Percentiles rank a stretch among this genome's conserved stretches.
These are phyloP conservation scores for Xylariaceae sp. DNA, from an alignment of 2,329 filamentous ascomycete species.

Conservation along the genomic window DNA sequence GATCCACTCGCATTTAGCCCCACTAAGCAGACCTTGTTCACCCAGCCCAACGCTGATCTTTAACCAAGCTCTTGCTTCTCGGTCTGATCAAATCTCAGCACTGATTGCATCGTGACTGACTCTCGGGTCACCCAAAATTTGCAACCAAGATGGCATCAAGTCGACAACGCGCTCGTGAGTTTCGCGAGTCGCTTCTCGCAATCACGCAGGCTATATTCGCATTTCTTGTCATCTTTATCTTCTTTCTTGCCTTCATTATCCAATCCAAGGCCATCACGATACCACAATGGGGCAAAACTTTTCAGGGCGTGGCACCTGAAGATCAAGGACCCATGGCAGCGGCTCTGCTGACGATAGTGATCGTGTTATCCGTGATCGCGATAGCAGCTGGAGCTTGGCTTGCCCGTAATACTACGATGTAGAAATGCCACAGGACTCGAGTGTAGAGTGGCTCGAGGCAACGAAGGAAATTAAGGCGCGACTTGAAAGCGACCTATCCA, in stretches of 20 bases:
- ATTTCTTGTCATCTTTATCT: constrained; percentile 13
- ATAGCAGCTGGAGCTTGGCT: constrained; percentile 10
- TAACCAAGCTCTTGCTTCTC: no score
- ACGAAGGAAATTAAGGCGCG: no score
- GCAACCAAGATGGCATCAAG: neutral
- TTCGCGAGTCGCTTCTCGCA: constrained; percentile 8
- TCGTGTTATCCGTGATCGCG: constrained; percentile 12
- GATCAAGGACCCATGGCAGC: constrained; percentile 10
- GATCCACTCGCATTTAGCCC: no score
- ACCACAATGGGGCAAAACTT: constrained; percentile 17
- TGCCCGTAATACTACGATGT: neutral
- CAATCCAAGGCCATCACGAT: constrained; percentile 10
- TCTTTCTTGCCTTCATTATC: constrained; percentile 17
- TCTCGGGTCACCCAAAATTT: no score
- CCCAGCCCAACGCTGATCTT: no score
- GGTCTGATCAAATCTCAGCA: no score
- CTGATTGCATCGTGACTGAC: no score
- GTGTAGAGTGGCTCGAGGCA: no score
- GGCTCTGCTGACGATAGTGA: constrained; percentile 8
- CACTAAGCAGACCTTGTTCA: no score
- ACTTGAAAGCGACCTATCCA: no score
- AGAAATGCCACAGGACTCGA: no score
- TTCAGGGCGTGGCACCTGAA: constrained; percentile 13
- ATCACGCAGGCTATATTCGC: constrained; percentile 16
- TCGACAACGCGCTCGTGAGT: constrained; percentile 11